Percentiles rank a stretch among this genome's conserved stretches.
These are phyloP conservation scores for Tilletia walkeri DNA, from an alignment of 1,284 basidiomycete species.

Conservation along the genomic window DNA sequence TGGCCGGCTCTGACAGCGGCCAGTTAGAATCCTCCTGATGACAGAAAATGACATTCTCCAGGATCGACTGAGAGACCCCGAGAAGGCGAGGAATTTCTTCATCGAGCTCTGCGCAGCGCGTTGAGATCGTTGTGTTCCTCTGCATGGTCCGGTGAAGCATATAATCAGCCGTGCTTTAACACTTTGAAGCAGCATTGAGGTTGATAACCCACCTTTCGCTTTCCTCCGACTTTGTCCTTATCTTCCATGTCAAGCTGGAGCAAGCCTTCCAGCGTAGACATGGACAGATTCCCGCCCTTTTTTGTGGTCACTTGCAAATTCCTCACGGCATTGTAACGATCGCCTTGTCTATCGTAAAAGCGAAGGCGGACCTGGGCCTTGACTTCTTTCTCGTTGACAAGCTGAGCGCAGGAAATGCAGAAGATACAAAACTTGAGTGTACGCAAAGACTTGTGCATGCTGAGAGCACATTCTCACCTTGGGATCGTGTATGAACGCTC, in stretches of 20 bases:
- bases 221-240: slow-evolving; percentile 59
- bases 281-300: slow-evolving; percentile 68
- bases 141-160: neutral
- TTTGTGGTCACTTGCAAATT: slow-evolving; percentile 91
- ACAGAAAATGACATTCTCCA: slow-evolving; percentile 99
- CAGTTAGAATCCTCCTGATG: slow-evolving; percentile 99
- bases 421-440: neutral
- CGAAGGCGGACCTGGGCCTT: slow-evolving; percentile 96
- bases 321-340: slow-evolving; percentile 61
- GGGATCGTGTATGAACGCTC: slow-evolving; percentile 96
- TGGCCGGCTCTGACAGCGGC: slow-evolving; percentile 87
- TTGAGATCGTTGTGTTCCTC: slow-evolving; percentile 38
- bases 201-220: slow-evolving; percentile 66
- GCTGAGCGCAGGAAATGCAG: slow-evolving; percentile 57
- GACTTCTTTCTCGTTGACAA: slow-evolving; percentile 97
- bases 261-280: slow-evolving; percentile 97
- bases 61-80: slow-evolving; percentile 93
- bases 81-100: slow-evolving; percentile 76
- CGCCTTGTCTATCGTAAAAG: slow-evolving; percentile 77
- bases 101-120: slow-evolving; percentile 72
- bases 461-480: slow-evolving; percentile 60
- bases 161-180: neutral
- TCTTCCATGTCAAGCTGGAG: slow-evolving; percentile 70
- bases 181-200: neutral
- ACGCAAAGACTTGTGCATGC: slow-evolving; percentile 31